Evolutionary conservation across 2,329 filamentous ascomycete species (phyloP).

Genomic region (Penicillium digitatum): DNA sequence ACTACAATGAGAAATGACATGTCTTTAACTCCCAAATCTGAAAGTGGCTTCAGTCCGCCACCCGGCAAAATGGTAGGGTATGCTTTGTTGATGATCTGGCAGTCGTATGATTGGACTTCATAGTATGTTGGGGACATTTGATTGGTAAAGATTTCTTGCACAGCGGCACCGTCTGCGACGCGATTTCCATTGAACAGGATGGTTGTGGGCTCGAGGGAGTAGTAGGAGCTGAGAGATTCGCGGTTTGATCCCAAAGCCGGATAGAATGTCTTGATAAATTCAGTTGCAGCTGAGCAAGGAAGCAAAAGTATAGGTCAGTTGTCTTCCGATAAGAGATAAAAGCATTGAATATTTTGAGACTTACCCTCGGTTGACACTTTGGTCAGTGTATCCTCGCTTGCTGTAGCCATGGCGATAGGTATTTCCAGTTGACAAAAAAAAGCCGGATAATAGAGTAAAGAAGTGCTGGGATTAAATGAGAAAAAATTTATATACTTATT

Average conservation of each 20-base stretch:
- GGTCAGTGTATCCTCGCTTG: conserved; percentile 35
- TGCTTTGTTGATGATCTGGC: conserved; percentile 69
- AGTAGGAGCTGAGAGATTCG: conserved; percentile 62
- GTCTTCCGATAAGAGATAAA: neutral
- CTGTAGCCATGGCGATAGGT: conserved; percentile 29
- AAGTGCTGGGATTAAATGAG: neutral
- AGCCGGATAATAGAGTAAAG: too few relatives aligned
- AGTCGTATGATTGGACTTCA: conserved; percentile 72
- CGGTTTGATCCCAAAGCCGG: conserved; percentile 61
- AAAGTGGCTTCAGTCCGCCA: conserved; percentile 34
- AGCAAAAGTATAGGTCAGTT: neutral
- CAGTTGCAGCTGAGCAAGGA: conserved; percentile 58
- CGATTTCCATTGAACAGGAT: conserved; percentile 77
- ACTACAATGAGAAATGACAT: conserved; percentile 70
- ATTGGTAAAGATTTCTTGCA: conserved; percentile 64
- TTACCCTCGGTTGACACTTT: conserved; percentile 44
- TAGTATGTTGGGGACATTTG: conserved; percentile 63
- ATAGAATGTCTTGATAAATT: conserved; percentile 73
- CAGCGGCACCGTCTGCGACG: conserved; percentile 59
- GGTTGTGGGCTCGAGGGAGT: conserved; percentile 58
- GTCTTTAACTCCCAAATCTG: conserved; percentile 51
- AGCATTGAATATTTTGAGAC: neutral
- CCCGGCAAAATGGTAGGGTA: conserved; percentile 54
- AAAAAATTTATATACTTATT: neutral
- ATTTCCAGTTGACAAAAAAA: neutral